Evolutionary conservation across 1,139 yeast genomes (phyloP).

Genomic region (Yamadazyma friedrichii): DNA sequence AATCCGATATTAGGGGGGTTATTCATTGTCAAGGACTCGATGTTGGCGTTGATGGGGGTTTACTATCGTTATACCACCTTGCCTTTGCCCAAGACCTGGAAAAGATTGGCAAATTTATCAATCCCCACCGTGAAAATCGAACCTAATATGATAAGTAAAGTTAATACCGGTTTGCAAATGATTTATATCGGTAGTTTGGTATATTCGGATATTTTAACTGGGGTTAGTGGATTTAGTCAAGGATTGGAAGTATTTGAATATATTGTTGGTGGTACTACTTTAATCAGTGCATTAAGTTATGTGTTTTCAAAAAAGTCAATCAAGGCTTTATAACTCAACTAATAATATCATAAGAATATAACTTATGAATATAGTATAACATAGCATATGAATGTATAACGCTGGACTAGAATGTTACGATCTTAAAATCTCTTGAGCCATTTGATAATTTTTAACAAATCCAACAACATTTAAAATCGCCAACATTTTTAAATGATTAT

Average conservation of each 20-base stretch:
- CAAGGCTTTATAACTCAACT: conserved; percentile 7
- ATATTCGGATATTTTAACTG: conserved; percentile 24
- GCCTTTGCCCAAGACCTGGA: conserved; percentile 72
- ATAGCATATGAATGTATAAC: too few species aligned
- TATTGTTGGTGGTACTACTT: conserved; percentile 71
- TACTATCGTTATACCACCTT: conserved; percentile 72
- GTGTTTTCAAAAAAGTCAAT: conserved; percentile 62
- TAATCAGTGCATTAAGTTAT: conserved; percentile 77
- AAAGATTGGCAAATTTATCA: conserved; percentile 64
- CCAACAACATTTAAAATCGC: background rate
- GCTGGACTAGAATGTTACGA: background rate
- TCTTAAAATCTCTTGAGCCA: background rate
- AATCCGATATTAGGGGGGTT: conserved; percentile 67
- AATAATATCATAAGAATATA: too few species aligned
- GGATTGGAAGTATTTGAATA: conserved; percentile 16
- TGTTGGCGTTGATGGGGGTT: conserved; percentile 73
- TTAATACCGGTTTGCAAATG: conserved; percentile 92
- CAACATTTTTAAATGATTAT: conserved; percentile 4
- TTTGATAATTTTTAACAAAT: conserved; percentile 5
- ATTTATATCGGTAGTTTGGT: conserved; percentile 77
- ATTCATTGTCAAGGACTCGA: conserved; percentile 82
- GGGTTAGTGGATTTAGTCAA: conserved; percentile 10
- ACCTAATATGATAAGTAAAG: conserved; percentile 85
- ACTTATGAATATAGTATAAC: too few species aligned
- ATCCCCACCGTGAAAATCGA: conserved; percentile 85